Conservation (phyloP, 1,284 basidiomycete genomes). For the Gymnopus androsaceus region DNA sequence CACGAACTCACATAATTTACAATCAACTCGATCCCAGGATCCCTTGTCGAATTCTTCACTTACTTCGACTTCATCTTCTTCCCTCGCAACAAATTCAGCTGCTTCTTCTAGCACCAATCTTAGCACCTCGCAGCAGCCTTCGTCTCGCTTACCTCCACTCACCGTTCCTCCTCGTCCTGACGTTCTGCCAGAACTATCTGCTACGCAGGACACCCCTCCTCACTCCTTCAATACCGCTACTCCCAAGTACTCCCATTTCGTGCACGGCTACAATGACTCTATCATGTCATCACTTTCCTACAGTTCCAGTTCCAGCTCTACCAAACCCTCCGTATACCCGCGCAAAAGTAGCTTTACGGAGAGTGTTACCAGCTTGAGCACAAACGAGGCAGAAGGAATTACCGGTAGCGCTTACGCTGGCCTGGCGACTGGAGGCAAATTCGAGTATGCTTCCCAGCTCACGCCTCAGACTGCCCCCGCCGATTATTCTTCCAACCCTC, state of each 20-base stretch:
- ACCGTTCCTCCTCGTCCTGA: slow-evolving; percentile 45
- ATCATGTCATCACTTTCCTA: slow-evolving; percentile 20
- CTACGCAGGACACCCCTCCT: slow-evolving; percentile 29
- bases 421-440: slow-evolving; percentile 19
- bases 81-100: slow-evolving; percentile 23
- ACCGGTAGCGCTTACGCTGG: slow-evolving; percentile 8
- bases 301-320: slow-evolving; percentile 14
- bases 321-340: slow-evolving; percentile 24
- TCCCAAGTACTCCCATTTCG: slow-evolving; percentile 17
- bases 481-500: slow-evolving; percentile 19
- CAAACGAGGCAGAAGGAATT: slow-evolving; percentile 20
- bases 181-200: slow-evolving; percentile 34
- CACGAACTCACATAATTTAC: slow-evolving; percentile 29
- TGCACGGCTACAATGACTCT: slow-evolving; percentile 18
- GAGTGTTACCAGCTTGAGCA: slow-evolving; percentile 31
- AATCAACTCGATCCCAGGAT: slow-evolving; percentile 44
- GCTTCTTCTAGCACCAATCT: slow-evolving; percentile 27
- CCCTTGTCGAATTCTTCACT: slow-evolving; percentile 30
- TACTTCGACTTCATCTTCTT: slow-evolving; percentile 22
- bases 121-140: slow-evolving; percentile 11
- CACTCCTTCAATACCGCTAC: slow-evolving; percentile 15
- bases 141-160: slow-evolving; percentile 38
- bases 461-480: slow-evolving; percentile 29
- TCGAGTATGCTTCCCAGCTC: slow-evolving; percentile 20
- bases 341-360: slow-evolving; percentile 35